These are phyloP conservation scores for Phytophthora lateralis DNA, from an alignment of 352 stramenopile species.

Conservation along the genomic window DNA sequence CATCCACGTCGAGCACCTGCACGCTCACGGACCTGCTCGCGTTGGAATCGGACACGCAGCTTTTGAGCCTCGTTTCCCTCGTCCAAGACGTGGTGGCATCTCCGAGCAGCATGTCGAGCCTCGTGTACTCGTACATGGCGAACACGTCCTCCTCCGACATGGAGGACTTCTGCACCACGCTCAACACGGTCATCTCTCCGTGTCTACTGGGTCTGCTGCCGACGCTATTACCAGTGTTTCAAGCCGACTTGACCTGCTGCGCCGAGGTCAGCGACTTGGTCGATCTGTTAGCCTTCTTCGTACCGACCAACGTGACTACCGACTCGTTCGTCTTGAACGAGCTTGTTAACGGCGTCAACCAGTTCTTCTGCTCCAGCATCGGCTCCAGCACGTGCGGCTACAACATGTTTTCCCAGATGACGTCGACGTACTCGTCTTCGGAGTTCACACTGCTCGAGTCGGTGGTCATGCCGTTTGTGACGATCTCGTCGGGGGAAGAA, in stretches of 20 bases:
- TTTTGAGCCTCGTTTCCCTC: constrained; percentile 34
- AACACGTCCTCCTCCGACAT: constrained; percentile 39
- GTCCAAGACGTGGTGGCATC: constrained; percentile 37
- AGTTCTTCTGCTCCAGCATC: constrained; percentile 50
- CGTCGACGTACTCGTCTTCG: constrained; percentile 39
- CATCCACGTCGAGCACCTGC: constrained; percentile 34
- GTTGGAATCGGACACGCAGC: constrained; percentile 35
- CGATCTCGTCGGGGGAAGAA: constrained; percentile 37
- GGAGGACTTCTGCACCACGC: constrained; percentile 43
- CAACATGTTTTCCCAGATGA: constrained; percentile 51
- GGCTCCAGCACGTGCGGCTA: constrained; percentile 40
- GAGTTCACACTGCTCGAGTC: constrained; percentile 51
- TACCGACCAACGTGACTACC: constrained; percentile 41
- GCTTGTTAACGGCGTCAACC: constrained; percentile 50
- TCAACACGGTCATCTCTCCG: constrained; percentile 43
- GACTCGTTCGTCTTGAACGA: constrained; percentile 55
- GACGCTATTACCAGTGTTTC: constrained; percentile 31
- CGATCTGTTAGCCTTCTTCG: constrained; percentile 50
- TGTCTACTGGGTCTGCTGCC: constrained; percentile 41
- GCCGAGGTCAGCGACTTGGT: constrained; percentile 49
- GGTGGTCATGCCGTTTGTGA: constrained; percentile 55
- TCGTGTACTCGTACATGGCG: constrained; percentile 51
- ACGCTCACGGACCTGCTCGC: constrained; percentile 33
- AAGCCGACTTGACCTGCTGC: constrained; percentile 46
- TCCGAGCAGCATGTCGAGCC: constrained; percentile 39